phyloP scores from a whole-genome alignment of 2,329 filamentous ascomycete species.

The Fusarium mangiferae region DNA sequence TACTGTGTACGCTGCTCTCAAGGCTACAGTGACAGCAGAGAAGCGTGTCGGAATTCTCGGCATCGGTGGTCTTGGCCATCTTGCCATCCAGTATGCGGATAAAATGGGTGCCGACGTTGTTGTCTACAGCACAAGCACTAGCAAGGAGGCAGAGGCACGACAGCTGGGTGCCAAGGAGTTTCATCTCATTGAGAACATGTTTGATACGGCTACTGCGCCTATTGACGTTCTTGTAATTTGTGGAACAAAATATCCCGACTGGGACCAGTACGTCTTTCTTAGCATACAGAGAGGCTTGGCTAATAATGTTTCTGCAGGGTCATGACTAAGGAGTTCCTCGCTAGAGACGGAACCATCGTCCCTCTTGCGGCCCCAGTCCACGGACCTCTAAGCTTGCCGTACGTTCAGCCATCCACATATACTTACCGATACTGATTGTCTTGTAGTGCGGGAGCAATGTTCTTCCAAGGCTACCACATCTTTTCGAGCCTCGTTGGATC shows the following conservation, averaged over 20 bases:
- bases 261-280: slow-evolving; percentile 33
- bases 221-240: slow-evolving; percentile 11
- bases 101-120: slow-evolving; percentile 6
- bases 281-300: rapidly evolving
- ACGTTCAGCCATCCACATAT: rapidly evolving
- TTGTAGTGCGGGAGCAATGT: not conserved
- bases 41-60: slow-evolving; percentile 7
- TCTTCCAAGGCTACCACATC: slow-evolving; percentile 8
- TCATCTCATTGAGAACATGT: not conserved
- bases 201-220: not conserved
- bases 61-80: slow-evolving; percentile 9
- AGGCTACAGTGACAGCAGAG: not conserved
- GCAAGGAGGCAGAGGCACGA: not conserved
- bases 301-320: rapidly evolving
- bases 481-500: slow-evolving; percentile 5
- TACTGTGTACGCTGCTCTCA: slow-evolving; percentile 8
- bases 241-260: slow-evolving; percentile 10
- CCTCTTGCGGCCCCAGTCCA: not conserved
- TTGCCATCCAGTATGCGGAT: slow-evolving; percentile 1
- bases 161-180: slow-evolving; percentile 4
- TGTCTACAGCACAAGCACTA: slow-evolving; percentile 7
- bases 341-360: not conserved
- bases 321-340: slow-evolving; percentile 9
- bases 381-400: not conserved
- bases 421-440: not conserved